Evolutionary conservation across 2,329 filamentous ascomycete genomes (phyloP), one percentile per base, ranked within the genome.

Genomic region (Pseudopithomyces chartarum): DNA sequence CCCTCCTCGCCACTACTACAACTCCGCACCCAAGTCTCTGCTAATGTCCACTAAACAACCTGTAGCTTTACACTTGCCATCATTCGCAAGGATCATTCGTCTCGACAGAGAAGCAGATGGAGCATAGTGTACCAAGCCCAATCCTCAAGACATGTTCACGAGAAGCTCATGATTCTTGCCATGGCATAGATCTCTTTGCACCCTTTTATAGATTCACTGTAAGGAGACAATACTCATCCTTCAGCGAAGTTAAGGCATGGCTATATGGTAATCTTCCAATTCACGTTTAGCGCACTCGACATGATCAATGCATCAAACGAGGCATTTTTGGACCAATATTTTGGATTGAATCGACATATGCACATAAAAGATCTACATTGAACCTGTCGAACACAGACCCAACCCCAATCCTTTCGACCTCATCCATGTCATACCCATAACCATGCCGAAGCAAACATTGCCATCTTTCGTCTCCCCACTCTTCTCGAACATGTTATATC

Each of bases 311-410:
- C 17, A 10, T 19, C 13, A 15, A 49, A 23, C 48, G 13, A 29
- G 19, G n/a, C 6, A 22, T 17, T 20, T 19, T 45, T 33, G 33
- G 55, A 65, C 56, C 54, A 56, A 63, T 60, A 59, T 62, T 69
- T 68, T 61, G 60, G 65, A 66, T 64, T 65, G 65, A 63, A 67
- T 64, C 61, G 63, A 69, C 61, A 58, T 70, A 70, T 70, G 63
- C 68, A 72, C 63, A 70, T 59, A 67, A 64, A 61, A 52, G 55
- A 49, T 50, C 57, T 58, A 56, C 62, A 12, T 52, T 45, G 52
- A 53, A 52, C 33, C 47, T 29, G 46, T 33, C 26, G 6, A 6
- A 15, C 20, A 39, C 46, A 38, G 49, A 52, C 50, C 57, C 58
- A 39, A 34, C 13, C 13, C 42, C 10, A 34, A 39, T 50, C 40